Conservation (phyloP, 2,329 filamentous ascomycete species). For the Diaporthe ilicicola region DNA sequence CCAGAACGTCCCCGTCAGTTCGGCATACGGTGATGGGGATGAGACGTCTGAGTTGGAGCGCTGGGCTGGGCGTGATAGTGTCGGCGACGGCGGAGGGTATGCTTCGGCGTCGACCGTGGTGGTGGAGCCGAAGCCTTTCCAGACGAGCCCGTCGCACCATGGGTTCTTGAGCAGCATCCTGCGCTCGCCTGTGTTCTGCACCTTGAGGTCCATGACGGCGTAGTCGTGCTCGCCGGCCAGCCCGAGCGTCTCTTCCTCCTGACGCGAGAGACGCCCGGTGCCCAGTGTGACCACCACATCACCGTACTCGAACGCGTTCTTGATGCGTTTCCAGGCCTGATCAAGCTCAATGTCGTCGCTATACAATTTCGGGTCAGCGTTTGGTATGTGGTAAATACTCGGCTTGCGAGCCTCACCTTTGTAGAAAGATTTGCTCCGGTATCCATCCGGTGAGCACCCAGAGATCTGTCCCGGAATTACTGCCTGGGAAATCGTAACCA, state of each 20-base stretch:
- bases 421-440: constrained; percentile 91
- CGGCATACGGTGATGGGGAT: constrained; percentile 33
- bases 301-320: constrained; percentile 76
- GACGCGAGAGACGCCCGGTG: constrained; percentile 80
- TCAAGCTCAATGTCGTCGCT: constrained; percentile 82
- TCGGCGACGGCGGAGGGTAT: constrained; percentile 34
- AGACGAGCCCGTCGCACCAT: constrained; percentile 84
- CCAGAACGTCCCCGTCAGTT: constrained; percentile 85
- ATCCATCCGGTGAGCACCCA: constrained; percentile 97
- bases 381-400: too few relatives aligned
- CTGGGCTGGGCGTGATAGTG: constrained; percentile 27
- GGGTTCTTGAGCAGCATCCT: constrained; percentile 92
- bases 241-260: constrained; percentile 82
- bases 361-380: not conserved
- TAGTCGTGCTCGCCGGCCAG: constrained; percentile 94
- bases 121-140: constrained; percentile 64
- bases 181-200: constrained; percentile 67
- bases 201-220: constrained; percentile 79
- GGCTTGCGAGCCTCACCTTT: constrained; percentile 58
- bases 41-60: constrained; percentile 37
- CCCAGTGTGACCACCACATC: constrained; percentile 91
- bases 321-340: constrained; percentile 80
- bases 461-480: constrained; percentile 94
- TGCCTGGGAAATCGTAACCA: constrained; percentile 97
- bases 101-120: constrained; percentile 39